Evolutionary conservation across 2,329 filamentous ascomycete species (phyloP).

Genomic region (Botryotinia convoluta): DNA sequence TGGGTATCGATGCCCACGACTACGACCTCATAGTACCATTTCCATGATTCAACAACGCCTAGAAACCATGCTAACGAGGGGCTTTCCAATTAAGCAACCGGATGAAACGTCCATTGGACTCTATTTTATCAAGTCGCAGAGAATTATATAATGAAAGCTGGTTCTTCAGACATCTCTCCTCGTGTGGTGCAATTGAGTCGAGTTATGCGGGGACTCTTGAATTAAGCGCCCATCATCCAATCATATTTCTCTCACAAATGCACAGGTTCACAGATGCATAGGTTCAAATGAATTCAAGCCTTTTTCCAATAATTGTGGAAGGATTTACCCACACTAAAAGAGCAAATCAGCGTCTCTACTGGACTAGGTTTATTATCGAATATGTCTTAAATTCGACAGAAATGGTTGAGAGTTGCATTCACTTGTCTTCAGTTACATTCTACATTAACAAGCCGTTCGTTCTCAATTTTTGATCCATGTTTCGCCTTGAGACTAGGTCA

Average conservation of each 20-base stretch:
- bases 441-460: constrained; percentile 16
- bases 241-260: constrained; percentile 16
- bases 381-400: constrained; percentile 11
- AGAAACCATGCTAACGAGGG: constrained; percentile 9
- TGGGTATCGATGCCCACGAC: constrained; percentile 9
- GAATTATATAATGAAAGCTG: constrained; percentile 17
- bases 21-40: constrained; percentile 11
- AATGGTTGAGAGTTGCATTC: constrained; percentile 13
- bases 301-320: constrained; percentile 19
- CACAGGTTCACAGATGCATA: constrained; percentile 18
- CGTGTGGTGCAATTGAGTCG: constrained; percentile 13
- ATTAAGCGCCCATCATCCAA: constrained; percentile 20
- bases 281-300: constrained; percentile 14
- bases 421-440: constrained; percentile 3
- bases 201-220: constrained; percentile 11
- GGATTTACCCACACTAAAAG: constrained; percentile 19
- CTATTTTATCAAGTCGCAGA: neutral
- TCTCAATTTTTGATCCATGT: constrained; percentile 8
- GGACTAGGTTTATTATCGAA: constrained; percentile 7
- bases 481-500: constrained; percentile 14
- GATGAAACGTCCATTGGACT: constrained; percentile 6
- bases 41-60: neutral
- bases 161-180: constrained; percentile 4
- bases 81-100: constrained; percentile 1
- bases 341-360: constrained; percentile 2